phyloP scores from a whole-genome alignment of 495 filamentous ascomycete species.

The Aspergillus heteromorphus region DNA sequence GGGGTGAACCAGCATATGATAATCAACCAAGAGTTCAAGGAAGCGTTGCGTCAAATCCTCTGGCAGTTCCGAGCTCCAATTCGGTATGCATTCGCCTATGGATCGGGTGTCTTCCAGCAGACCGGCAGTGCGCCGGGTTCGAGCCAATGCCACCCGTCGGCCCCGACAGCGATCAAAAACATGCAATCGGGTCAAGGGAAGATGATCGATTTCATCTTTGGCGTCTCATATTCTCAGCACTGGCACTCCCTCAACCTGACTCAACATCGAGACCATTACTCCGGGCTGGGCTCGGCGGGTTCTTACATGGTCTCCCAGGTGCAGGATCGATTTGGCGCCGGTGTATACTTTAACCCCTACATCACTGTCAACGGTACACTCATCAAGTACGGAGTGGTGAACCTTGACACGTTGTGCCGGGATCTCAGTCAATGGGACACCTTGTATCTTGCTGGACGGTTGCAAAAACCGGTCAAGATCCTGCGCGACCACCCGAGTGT shows the following conservation, averaged over 20 bases:
- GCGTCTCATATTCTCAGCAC: conserved; percentile 90
- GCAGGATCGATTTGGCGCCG: conserved; percentile 85
- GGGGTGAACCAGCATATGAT: conserved; percentile 93
- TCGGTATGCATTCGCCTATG: conserved; percentile 93
- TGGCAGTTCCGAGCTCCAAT: conserved; percentile 94
- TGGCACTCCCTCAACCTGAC: conserved; percentile 90
- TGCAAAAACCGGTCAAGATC: conserved; percentile 98
- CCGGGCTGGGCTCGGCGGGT: conserved; percentile 73
- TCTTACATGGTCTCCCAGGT: conserved; percentile 76
- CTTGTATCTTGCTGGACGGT: conserved; percentile 84
- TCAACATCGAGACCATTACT: conserved; percentile 92
- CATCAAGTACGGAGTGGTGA: conserved; percentile 97
- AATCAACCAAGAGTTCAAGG: conserved; percentile 91
- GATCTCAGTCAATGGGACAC: conserved; percentile 89
- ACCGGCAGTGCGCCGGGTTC: conserved; percentile 44
- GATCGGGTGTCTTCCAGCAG: conserved; percentile 93
- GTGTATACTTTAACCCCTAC: conserved; percentile 96
- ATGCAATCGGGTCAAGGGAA: conserved; percentile 83
- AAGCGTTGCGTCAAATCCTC: conserved; percentile 77
- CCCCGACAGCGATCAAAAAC: conserved; percentile 68
- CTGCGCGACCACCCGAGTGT: conserved; percentile 88
- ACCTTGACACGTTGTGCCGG: conserved; percentile 75
- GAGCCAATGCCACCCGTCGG: conserved; percentile 62
- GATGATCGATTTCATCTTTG: conserved; percentile 98
- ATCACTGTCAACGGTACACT: conserved; percentile 91